These are phyloP conservation scores for Prorocentrum cordatum DNA, from an alignment of 169 alveolate species.

Conservation along the genomic window DNA sequence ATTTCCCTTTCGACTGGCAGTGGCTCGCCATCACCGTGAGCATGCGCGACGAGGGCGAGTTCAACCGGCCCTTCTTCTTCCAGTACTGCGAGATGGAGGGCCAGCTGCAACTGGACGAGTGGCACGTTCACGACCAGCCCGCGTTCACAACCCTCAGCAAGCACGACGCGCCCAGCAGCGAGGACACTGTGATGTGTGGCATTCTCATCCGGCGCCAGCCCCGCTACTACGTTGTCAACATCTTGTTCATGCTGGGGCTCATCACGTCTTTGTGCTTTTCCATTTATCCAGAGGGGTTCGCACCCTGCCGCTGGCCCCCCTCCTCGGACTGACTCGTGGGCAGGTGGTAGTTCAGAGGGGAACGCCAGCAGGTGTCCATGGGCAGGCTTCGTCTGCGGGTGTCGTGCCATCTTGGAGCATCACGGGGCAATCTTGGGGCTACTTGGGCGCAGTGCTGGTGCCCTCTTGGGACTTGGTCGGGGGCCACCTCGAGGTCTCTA, in stretches of 20 bases:
- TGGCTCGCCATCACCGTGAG: constrained; percentile 59
- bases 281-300: constrained; percentile 11
- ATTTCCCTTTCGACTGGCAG: constrained; percentile 59
- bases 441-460: too few species aligned
- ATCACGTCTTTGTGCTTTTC: constrained; percentile 34
- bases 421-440: too few species aligned
- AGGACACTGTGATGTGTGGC: constrained; percentile 65
- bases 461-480: too few species aligned
- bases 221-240: constrained; percentile 43
- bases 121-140: constrained; percentile 28
- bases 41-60: neutral
- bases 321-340: too few species aligned
- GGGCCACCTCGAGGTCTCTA: too few species aligned
- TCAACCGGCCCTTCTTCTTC: constrained; percentile 46
- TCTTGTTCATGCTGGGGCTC: constrained; percentile 53
- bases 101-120: constrained; percentile 32
- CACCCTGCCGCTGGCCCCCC: too few species aligned
- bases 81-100: constrained; percentile 39
- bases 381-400: too few species aligned
- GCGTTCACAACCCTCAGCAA: constrained; percentile 48
- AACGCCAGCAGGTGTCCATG: too few species aligned
- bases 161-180: constrained; percentile 52
- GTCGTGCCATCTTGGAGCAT: too few species aligned
- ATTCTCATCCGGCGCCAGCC: constrained; percentile 26
- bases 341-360: too few species aligned